Evolutionary conservation across 2,329 filamentous ascomycete species (phyloP), one percentile per base, ranked within the genome.

Genomic region (Elsinoe ampelina): DNA sequence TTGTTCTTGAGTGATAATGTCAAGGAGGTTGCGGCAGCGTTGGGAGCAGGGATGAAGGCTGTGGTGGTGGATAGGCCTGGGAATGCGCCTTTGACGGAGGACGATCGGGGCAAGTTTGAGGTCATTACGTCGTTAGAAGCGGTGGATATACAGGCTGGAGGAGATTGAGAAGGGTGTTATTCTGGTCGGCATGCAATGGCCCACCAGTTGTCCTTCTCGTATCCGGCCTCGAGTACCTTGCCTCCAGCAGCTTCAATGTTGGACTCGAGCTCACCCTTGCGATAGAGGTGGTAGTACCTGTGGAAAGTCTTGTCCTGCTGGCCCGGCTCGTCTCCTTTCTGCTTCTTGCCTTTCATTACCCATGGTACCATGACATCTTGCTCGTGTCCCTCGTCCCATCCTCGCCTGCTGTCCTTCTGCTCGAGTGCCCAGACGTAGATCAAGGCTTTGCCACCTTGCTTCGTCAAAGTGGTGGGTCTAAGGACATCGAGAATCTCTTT

Each of bases 171-270:
- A 22, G 48, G 20, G 30, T 20, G 2, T 54, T 22, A 55, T 17
- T 38, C 52, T 5, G 35, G 17, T 5, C 54, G 42, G 17, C 8
- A 35, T 17, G 54, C 80, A 68, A 95, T 84, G 55, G 84, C 89
- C 92, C 92, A 98, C 93, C 93, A 97, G 73, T 98, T 98, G 68
- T 97, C 93, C 74, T 85, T 91, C 69, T 98, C 93, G 72, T 97
- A 98, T 34, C 93, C 93, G 59, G 82, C 83, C 62, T 88, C 84
- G 20, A 93, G 65, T 12, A 96, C 82, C 50, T 72, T 73, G 6
- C 91, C 93, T 15, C 90, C 90, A 17, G 86, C 91, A 13, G 79
- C 77, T 52, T 71, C 69, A 58, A 95, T 80, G 68, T 96, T 87
- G 42, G 82, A 78, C 68, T 96, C 90, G 58, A 98, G 76, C 74